phyloP scores from a whole-genome alignment of 441 rosid species.

The Adansonia madagascariensis region DNA sequence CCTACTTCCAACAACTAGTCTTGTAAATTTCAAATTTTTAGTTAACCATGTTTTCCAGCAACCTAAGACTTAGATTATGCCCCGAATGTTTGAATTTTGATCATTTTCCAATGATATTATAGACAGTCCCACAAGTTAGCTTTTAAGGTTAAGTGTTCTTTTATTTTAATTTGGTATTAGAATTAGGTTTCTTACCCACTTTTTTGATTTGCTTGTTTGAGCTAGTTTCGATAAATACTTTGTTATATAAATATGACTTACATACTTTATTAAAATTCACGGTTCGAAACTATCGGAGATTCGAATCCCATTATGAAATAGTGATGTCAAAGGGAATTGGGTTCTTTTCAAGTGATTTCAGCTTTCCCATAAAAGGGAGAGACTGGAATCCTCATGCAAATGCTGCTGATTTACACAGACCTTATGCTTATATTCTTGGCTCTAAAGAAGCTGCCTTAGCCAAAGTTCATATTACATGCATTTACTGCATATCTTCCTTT shows the following conservation, averaged over 20 bases:
- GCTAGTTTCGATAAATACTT: no score
- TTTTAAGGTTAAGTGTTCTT: no score
- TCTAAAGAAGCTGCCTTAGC: slow-evolving; percentile 31
- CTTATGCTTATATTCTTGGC: slow-evolving; percentile 47
- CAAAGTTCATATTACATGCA: slow-evolving; percentile 22
- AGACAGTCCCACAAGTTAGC: background rate
- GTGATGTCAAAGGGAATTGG: slow-evolving; percentile 43
- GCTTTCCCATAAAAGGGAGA: slow-evolving; percentile 3
- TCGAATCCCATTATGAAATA: slow-evolving; percentile 37
- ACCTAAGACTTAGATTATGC: slow-evolving; percentile 46
- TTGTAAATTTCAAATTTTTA: slow-evolving; percentile 41
- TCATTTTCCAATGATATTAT: slow-evolving; percentile 21
- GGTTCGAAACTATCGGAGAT: slow-evolving; percentile 27
- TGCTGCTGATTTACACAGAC: slow-evolving; percentile 36
- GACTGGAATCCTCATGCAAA: background rate
- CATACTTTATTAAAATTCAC: no score
- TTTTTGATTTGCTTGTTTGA: no score
- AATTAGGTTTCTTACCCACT: no score
- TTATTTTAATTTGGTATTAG: no score
- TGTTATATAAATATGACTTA: no score
- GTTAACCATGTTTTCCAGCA: slow-evolving; percentile 41
- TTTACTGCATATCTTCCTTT: background rate
- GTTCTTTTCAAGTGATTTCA: slow-evolving; percentile 37
- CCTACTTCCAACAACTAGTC: slow-evolving; percentile 46
- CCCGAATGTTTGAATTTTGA: slow-evolving; percentile 37